Evolutionary conservation across 1,284 basidiomycete species (phyloP).

Genomic region (Apiotrichum siamense): DNA sequence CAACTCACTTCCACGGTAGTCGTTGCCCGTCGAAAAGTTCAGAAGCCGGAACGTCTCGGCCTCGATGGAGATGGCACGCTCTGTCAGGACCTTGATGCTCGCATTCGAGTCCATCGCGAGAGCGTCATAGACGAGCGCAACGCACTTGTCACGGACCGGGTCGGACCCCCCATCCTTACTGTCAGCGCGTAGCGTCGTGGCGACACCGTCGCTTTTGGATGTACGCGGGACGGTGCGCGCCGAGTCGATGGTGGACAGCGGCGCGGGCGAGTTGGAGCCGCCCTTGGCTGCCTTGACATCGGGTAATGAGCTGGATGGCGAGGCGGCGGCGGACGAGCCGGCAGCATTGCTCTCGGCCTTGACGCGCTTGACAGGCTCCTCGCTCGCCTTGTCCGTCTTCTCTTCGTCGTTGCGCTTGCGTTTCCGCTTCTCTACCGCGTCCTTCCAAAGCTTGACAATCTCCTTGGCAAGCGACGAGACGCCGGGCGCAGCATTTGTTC

Average conservation of each 20-base stretch:
- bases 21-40: conserved; percentile 41
- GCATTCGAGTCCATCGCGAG: conserved; percentile 76
- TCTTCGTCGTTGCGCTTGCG: conserved; percentile 32
- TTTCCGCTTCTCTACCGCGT: conserved; percentile 68
- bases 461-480: conserved; percentile 84
- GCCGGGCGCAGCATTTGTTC: conserved; percentile 63
- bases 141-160: conserved; percentile 68
- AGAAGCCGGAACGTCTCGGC: conserved; percentile 40
- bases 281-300: conserved; percentile 3
- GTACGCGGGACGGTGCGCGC: conserved; percentile 53
- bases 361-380: conserved; percentile 31
- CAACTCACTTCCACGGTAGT: conserved; percentile 45
- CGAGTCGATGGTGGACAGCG: conserved; percentile 49
- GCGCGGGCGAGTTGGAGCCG: conserved; percentile 8
- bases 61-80: conserved; percentile 49
- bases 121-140: conserved; percentile 85
- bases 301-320: conserved; percentile 4
- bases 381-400: conserved; percentile 18
- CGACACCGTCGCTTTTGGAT: conserved; percentile 63
- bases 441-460: conserved; percentile 87
- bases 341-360: conserved; percentile 25
- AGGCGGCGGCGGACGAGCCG: not conserved
- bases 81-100: conserved; percentile 40
- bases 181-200: conserved; percentile 29
- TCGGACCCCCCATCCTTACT: conserved; percentile 55